Base-by-base conservation (phyloP, 768 basidiomycete species). In the Lentinus brumalis region DNA sequence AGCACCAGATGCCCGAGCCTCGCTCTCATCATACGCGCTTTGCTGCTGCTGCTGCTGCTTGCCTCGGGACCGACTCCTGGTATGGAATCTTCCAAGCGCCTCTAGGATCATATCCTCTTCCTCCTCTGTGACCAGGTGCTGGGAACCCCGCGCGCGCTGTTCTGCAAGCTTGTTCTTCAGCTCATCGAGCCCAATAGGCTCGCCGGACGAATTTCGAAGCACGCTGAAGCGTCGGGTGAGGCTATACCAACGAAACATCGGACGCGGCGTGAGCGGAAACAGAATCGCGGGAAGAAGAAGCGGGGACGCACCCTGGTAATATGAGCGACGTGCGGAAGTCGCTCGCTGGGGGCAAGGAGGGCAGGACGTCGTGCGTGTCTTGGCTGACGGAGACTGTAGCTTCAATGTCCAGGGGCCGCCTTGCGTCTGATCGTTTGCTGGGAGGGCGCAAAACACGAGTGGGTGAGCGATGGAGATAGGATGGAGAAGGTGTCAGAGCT, bases 321-420 rank as follows among this genome's bases (percentile, higher is more conserved):
- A 94, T 92, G 70, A 89, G 82, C 61, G 91, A 92, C 32, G 92
- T 92, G 69, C 92, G 88, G 78, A 94, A 94, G 74, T 92, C 86
- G 77, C 83, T 85, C 46, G 80, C 76, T 9, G 88, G 82, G 55
- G 89, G 87, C 16, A 94, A 79, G 64, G 82, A 79, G 51, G 83
- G 84, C 2, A 86, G 76, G 50, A 71, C 64, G 47, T 77, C 78
- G 61, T 75, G 76, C 45, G 68, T 60, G 38, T 63, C 50, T 60
- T 66, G 21, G 62, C 60, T 60, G 63, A 54, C 66, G 68, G 46
- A 64, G 58, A 53, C 53, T 14, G 53, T 9, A 11, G 63, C 58
- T 59, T 74, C 73, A 59, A 81, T 75, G 53, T 76, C 66, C 50
- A 79, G 78, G 62, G 68, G 76, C 66, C 79, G 83, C 72, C 81